These are phyloP conservation scores for Hymenoscyphus linearis DNA, from an alignment of 2,329 filamentous ascomycete genomes.

Conservation along the genomic window DNA sequence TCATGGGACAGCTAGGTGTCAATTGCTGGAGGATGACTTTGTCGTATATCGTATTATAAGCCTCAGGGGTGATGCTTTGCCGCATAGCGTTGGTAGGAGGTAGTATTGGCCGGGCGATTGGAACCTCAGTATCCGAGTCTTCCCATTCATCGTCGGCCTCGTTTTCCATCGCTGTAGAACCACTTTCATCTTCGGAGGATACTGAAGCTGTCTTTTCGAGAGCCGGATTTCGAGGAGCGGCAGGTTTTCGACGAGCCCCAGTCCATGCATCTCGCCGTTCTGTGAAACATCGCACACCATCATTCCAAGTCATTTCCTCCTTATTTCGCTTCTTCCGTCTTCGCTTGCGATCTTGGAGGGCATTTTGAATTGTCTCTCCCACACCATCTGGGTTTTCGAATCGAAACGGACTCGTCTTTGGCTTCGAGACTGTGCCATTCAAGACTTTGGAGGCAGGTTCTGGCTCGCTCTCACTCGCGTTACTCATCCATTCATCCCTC, in stretches of 20 bases:
- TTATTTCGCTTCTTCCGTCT: constrained; percentile 44
- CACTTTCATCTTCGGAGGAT: constrained; percentile 24
- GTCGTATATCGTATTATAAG: constrained; percentile 80
- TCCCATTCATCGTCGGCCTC: constrained; percentile 23
- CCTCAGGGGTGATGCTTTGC: constrained; percentile 64
- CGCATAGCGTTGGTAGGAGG: constrained; percentile 72
- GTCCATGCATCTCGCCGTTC: constrained; percentile 81
- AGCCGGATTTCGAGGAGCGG: constrained; percentile 35
- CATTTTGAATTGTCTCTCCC: constrained; percentile 25
- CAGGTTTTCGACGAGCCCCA: constrained; percentile 49
- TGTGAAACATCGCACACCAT: constrained; percentile 74
- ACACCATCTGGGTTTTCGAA: constrained; percentile 38
- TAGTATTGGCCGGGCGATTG: constrained; percentile 67
- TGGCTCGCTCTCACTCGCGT: constrained; percentile 24
- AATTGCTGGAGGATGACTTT: constrained; percentile 78
- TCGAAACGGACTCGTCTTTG: constrained; percentile 30
- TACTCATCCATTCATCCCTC: constrained; percentile 32
- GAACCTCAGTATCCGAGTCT: constrained; percentile 42
- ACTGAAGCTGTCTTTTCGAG: constrained; percentile 31
- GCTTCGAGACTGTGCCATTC: constrained; percentile 9
- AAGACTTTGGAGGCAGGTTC: constrained; percentile 14
- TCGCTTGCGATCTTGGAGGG: constrained; percentile 35
- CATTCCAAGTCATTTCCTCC: constrained; percentile 71
- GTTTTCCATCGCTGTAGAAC: constrained; percentile 22
- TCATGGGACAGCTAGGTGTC: constrained; percentile 83